phyloP scores from a whole-genome alignment of 2,329 filamentous ascomycete species.

The Mycocentrospora acerina region DNA sequence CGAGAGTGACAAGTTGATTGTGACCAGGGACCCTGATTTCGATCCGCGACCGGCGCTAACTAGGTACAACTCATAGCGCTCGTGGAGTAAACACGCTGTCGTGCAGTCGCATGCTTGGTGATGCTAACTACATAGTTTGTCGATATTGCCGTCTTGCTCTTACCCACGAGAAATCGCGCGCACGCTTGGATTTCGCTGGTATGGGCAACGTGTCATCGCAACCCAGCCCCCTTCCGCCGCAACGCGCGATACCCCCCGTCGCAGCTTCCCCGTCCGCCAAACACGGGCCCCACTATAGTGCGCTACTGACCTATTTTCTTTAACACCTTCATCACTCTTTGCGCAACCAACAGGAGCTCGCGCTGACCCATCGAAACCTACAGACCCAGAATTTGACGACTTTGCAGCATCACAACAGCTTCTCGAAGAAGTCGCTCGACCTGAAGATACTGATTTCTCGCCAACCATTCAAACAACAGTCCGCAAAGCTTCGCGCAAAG shows the following conservation, averaged over 20 bases:
- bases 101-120: too few relatives aligned
- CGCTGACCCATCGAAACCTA: slow-evolving; percentile 11
- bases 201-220: too few relatives aligned
- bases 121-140: too few relatives aligned
- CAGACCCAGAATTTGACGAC: slow-evolving; percentile 22
- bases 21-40: too few relatives aligned
- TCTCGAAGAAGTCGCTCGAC: slow-evolving; percentile 14
- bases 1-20: too few relatives aligned
- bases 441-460: slow-evolving; percentile 2
- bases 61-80: too few relatives aligned
- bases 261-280: slow-evolving; percentile 9
- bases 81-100: too few relatives aligned
- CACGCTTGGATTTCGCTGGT: too few relatives aligned
- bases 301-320: slow-evolving; percentile 7
- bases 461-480: neutral
- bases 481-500: neutral
- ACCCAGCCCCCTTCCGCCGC: too few relatives aligned
- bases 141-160: too few relatives aligned
- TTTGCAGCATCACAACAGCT: slow-evolving; percentile 23
- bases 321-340: neutral
- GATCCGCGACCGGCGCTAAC: too few relatives aligned
- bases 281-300: slow-evolving; percentile 14
- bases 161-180: too few relatives aligned
- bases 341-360: neutral
- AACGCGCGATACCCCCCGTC: neutral